These are phyloP conservation scores for Fragilariopsis cylindrus DNA, from an alignment of 108 stramenopile genomes.

Conservation along the genomic window DNA sequence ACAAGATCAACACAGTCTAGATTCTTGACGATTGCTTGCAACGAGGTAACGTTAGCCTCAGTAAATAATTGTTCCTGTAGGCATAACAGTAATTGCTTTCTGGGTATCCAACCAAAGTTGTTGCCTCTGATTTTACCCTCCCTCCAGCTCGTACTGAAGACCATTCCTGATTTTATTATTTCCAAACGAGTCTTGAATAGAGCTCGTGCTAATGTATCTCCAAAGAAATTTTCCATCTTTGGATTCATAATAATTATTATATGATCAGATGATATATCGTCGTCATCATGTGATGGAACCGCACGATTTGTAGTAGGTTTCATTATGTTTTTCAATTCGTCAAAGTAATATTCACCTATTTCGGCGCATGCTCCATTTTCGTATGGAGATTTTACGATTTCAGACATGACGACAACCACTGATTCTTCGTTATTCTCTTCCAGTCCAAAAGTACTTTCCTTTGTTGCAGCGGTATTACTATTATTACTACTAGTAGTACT, in stretches of 20 bases:
- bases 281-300: background rate
- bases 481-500: no score
- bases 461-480: no score
- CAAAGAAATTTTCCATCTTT: slow-evolving; percentile 23
- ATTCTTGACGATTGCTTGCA: slow-evolving; percentile 20
- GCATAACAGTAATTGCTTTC: slow-evolving; percentile 24
- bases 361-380: slow-evolving; percentile 27
- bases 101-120: slow-evolving; percentile 26
- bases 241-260: background rate
- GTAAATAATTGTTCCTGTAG: slow-evolving; percentile 17
- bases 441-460: no score
- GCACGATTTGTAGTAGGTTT: background rate
- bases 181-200: slow-evolving; percentile 18
- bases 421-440: no score
- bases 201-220: slow-evolving; percentile 12
- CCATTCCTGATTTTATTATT: slow-evolving; percentile 35
- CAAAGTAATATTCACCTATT: slow-evolving; percentile 20
- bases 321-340: slow-evolving; percentile 15
- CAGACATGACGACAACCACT: no score
- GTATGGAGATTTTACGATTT: slow-evolving; percentile 32
- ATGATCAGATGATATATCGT: no score
- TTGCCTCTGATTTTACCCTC: slow-evolving; percentile 32
- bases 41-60: slow-evolving; percentile 19
- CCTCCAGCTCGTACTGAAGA: slow-evolving; percentile 29
- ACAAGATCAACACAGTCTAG: slow-evolving; percentile 17